phyloP scores from a whole-genome alignment of 257 asterid species.

The Solanum neorickii region DNA sequence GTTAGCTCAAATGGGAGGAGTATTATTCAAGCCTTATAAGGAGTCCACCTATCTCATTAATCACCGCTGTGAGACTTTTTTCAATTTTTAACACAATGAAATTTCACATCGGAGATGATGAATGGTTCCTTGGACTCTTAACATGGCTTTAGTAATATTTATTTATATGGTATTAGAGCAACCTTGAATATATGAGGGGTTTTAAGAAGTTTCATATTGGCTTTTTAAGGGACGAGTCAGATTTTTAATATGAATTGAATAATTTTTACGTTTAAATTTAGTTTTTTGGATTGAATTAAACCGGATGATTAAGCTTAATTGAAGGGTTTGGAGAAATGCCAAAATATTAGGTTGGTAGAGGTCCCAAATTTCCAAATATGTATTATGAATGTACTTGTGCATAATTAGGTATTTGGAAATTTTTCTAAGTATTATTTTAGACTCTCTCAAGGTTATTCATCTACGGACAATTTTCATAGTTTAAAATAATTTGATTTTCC shows the following conservation, averaged over 20 bases:
- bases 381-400: no score
- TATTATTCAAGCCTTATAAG: no score
- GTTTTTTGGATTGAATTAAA: not conserved
- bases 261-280: no score
- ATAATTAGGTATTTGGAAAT: no score
- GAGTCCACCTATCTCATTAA: no score
- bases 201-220: not conserved
- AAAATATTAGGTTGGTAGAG: no score
- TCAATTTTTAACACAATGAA: not conserved
- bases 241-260: no score
- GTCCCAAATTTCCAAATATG: no score
- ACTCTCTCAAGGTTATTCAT: not conserved
- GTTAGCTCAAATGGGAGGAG: no score
- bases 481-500: no score
- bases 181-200: not conserved
- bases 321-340: not conserved
- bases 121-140: not conserved
- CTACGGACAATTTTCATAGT: no score
- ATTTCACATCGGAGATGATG: not conserved
- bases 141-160: not conserved
- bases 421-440: not conserved
- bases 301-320: accelerated
- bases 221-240: not conserved
- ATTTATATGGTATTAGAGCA: not conserved
- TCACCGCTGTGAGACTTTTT: no score